phyloP scores from a whole-genome alignment of 2,329 filamentous ascomycete genomes.

The Camillea tinctor region DNA sequence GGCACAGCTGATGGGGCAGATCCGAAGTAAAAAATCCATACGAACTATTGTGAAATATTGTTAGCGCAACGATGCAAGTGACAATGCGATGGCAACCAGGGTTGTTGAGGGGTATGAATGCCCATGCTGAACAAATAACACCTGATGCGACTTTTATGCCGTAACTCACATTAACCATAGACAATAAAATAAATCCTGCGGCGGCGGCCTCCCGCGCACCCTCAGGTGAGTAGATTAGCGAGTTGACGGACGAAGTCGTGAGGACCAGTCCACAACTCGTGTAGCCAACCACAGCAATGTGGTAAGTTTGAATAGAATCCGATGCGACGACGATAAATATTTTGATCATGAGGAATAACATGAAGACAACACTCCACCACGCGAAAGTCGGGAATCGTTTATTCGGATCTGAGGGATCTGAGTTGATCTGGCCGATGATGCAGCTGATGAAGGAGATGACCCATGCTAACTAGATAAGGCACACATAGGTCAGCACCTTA shows the following conservation, averaged over 20 bases:
- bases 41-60: conserved; percentile 57
- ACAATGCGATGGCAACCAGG: neutral
- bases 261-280: conserved; percentile 80
- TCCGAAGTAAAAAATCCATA: conserved; percentile 99
- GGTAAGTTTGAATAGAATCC: conserved; percentile 82
- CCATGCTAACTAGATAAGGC: conserved; percentile 75
- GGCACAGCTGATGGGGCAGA: conserved; percentile 84
- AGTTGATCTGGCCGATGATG: conserved; percentile 65
- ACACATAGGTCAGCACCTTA: conserved; percentile 15
- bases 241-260: conserved; percentile 82
- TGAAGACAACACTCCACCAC: conserved; percentile 90
- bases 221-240: conserved; percentile 73
- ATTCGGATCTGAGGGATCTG: conserved; percentile 36
- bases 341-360: conserved; percentile 77
- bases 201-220: conserved; percentile 80
- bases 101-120: neutral
- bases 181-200: conserved; percentile 89
- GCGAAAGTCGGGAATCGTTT: conserved; percentile 73
- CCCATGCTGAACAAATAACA: neutral
- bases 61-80: neutral
- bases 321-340: conserved; percentile 81
- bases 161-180: conserved; percentile 80
- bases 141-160: neutral
- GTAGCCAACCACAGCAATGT: conserved; percentile 88
- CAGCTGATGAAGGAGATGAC: conserved; percentile 86